Conservation (phyloP, 805 yeast genomes). For the Candida hungchunana region DNA sequence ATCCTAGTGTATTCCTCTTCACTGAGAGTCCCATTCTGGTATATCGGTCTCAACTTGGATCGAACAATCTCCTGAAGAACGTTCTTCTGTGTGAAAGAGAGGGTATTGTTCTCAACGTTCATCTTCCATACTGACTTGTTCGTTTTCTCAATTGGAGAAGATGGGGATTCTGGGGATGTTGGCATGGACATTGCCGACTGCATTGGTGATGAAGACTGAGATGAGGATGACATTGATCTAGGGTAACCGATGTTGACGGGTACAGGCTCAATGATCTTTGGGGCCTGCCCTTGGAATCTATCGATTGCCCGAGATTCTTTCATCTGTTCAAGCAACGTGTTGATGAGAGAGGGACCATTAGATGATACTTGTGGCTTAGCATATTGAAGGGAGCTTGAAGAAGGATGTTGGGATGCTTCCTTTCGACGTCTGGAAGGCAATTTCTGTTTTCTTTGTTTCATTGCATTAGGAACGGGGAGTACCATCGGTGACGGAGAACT, state of each 20-base stretch:
- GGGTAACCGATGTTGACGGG: constrained; percentile 1
- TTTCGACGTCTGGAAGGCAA: constrained; percentile 19
- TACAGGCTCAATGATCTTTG: neutral
- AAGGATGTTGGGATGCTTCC: no score
- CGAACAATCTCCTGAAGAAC: constrained; percentile 57
- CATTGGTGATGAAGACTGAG: constrained; percentile 9
- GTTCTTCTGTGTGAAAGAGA: constrained; percentile 43
- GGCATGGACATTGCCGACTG: constrained; percentile 11
- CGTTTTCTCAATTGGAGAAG: constrained; percentile 4
- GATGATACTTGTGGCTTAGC: neutral
- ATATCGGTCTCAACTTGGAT: constrained; percentile 45
- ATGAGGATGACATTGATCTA: constrained; percentile 1
- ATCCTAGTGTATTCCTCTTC: constrained; percentile 50
- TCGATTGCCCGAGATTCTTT: constrained; percentile 10
- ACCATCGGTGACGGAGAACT: no score
- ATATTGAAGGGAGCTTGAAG: no score
- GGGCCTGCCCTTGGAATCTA: constrained; percentile 2
- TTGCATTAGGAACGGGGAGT: no score
- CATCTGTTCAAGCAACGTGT: constrained; percentile 18
- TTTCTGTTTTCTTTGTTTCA: constrained; percentile 20
- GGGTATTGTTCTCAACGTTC: constrained; percentile 4
- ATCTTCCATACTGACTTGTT: constrained; percentile 13
- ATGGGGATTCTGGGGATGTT: constrained; percentile 14
- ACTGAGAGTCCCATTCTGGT: constrained; percentile 32
- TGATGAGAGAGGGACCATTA: constrained; percentile 16